phyloP scores from a whole-genome alignment of 371 early-diverging fungal species.

The Lichtheimia hyalospora region DNA sequence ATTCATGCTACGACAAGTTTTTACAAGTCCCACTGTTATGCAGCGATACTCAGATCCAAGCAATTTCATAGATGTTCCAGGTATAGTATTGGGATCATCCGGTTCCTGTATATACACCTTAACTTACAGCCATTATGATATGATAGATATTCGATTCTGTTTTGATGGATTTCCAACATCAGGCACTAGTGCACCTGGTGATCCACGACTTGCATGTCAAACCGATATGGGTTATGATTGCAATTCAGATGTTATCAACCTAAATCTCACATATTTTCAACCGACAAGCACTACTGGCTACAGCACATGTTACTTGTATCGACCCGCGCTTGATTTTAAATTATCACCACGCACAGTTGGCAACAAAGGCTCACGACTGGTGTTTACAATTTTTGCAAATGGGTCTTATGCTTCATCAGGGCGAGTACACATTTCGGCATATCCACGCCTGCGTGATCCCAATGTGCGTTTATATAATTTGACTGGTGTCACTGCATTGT shows the following conservation, averaged over 20 bases:
- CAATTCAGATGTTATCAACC: slow-evolving; percentile 6
- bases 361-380: slow-evolving; percentile 43
- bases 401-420: slow-evolving; percentile 24
- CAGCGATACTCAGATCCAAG: neutral
- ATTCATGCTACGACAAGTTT: neutral
- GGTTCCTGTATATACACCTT: neutral
- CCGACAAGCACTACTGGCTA: neutral
- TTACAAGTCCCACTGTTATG: neutral
- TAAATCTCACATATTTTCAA: too few relatives aligned
- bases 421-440: slow-evolving; percentile 45
- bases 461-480: slow-evolving; percentile 34
- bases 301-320: slow-evolving; percentile 43
- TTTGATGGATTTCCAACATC: slow-evolving; percentile 42
- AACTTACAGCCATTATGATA: neutral
- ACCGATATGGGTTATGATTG: slow-evolving; percentile 44
- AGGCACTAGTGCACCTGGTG: slow-evolving; percentile 1
- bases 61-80: neutral
- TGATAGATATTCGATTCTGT: slow-evolving; percentile 46
- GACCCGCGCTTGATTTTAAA: slow-evolving; percentile 27
- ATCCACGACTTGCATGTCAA: slow-evolving; percentile 38
- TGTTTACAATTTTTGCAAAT: slow-evolving; percentile 44
- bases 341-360: slow-evolving; percentile 34
- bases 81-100: neutral
- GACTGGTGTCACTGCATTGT: slow-evolving; percentile 13
- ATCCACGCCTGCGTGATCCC: slow-evolving; percentile 44